phyloP scores from a whole-genome alignment of 1,284 basidiomycete species.

The Sphaerobolus stellatus region DNA sequence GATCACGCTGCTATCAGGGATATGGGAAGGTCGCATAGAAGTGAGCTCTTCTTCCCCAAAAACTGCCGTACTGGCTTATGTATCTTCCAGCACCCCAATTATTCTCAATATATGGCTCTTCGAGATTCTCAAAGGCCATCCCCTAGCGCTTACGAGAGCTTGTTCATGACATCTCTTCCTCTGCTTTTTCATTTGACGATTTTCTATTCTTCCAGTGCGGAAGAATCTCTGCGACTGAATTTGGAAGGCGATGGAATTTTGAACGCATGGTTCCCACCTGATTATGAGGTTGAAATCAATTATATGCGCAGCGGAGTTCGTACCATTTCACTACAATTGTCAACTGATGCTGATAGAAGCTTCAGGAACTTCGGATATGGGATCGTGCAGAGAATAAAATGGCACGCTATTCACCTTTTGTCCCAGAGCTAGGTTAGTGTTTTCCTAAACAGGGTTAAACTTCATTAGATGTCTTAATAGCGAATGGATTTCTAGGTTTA shows the following conservation, averaged over 20 bases:
- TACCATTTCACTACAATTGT: neutral
- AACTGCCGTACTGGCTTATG: neutral
- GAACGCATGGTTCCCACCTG: slow-evolving; percentile 4
- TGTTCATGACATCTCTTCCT: neutral
- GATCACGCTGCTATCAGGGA: neutral
- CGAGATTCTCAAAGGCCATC: neutral
- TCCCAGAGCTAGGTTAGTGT: neutral
- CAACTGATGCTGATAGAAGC: neutral
- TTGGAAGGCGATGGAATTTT: neutral
- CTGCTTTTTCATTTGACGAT: neutral
- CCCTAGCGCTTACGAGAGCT: neutral
- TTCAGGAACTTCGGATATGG: slow-evolving; percentile 6
- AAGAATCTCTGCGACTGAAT: neutral
- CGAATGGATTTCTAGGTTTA: neutral
- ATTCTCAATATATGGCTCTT: slow-evolving; percentile 3
- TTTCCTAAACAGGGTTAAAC: neutral
- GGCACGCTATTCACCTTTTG: neutral
- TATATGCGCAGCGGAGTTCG: neutral
- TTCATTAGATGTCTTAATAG: neutral
- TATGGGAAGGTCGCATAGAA: slow-evolving; percentile 7
- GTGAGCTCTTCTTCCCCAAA: neutral
- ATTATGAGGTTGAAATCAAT: neutral
- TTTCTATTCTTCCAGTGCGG: neutral
- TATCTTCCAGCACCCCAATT: slow-evolving; percentile 3
- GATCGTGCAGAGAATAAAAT: neutral